Conservation (phyloP, 148 eudicot species). For the Limonium bicolor region DNA sequence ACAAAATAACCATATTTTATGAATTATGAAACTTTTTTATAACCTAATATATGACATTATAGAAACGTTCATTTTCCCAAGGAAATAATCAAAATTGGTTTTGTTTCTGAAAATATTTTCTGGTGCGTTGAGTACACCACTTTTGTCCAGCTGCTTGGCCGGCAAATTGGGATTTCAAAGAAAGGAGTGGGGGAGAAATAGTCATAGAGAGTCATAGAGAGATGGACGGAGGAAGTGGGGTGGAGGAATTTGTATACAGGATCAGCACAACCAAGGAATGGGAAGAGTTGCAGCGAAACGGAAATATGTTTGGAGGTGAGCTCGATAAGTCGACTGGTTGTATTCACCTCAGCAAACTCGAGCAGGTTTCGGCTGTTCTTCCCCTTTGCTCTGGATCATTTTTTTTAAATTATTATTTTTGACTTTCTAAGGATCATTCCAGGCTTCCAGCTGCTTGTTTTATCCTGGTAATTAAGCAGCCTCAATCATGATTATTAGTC, state of each 20-base stretch:
- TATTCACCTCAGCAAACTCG: conserved; percentile 73
- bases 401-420: not conserved
- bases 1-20: no score
- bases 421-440: no score
- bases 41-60: no score
- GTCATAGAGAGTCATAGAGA: not conserved
- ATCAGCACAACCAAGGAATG: conserved; percentile 70
- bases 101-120: no score
- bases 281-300: conserved; percentile 42
- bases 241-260: conserved; percentile 49
- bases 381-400: not conserved
- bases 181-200: not conserved
- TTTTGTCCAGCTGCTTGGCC: no score
- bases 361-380: conserved; percentile 30
- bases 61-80: no score
- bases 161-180: not conserved
- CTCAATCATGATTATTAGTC: no score
- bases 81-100: no score
- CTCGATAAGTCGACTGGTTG: conserved; percentile 54
- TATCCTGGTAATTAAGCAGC: no score
- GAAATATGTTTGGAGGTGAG: conserved; percentile 37
- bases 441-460: no score
- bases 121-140: no score
- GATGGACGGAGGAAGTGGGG: conserved; percentile 3
- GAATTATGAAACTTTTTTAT: no score